phyloP scores from a whole-genome alignment of 2,329 filamentous ascomycete genomes.

The Curvularia sp. region DNA sequence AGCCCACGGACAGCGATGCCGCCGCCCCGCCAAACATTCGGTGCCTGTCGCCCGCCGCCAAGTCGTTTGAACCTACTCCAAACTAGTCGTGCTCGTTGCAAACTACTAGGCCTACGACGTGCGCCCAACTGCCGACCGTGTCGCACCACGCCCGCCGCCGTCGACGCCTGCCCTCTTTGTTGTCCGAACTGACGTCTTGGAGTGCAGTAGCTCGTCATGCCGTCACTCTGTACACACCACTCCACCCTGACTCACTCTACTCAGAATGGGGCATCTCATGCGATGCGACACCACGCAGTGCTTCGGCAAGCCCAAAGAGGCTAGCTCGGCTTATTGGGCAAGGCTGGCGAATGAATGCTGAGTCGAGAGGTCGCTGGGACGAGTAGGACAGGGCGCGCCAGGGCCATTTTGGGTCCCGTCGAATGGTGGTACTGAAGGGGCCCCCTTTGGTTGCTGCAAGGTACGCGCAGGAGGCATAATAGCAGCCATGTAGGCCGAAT shows the following conservation, averaged over 20 bases:
- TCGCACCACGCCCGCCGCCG: neutral
- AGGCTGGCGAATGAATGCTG: constrained; percentile 33
- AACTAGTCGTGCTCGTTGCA: neutral
- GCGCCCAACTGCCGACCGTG: neutral
- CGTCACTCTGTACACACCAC: neutral
- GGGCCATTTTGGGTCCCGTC: constrained; percentile 36
- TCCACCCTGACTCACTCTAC: neutral
- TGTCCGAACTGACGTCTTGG: neutral
- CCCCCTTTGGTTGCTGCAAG: constrained; percentile 43
- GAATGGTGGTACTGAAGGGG: constrained; percentile 31
- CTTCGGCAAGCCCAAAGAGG: neutral
- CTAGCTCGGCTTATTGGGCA: constrained; percentile 12
- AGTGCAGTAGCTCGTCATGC: neutral
- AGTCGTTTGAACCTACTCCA: neutral
- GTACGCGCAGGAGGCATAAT: constrained; percentile 35
- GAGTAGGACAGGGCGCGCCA: constrained; percentile 30
- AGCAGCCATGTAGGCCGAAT: neutral
- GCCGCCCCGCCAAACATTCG: neutral
- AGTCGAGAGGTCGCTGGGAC: constrained; percentile 30
- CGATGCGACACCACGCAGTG: constrained; percentile 8
- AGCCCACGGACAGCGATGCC: neutral
- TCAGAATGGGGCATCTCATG: neutral
- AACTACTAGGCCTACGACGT: neutral
- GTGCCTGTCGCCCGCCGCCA: neutral
- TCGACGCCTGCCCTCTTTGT: neutral